These are phyloP conservation scores for Pyrus hybrid DNA, from an alignment of 331 rosid genomes.

Conservation along the genomic window DNA sequence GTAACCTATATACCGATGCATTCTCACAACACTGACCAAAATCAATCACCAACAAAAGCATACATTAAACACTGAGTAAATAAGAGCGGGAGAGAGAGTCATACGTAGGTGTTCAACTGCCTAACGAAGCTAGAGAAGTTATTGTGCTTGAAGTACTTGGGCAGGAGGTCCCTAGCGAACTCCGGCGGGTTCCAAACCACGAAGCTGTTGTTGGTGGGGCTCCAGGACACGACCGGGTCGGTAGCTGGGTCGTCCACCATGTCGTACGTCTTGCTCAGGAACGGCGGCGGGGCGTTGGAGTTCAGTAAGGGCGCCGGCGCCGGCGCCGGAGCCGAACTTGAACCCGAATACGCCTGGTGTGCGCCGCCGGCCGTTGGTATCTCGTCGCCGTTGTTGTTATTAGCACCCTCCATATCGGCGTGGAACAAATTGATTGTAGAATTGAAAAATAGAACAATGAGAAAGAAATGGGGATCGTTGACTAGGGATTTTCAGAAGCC, in stretches of 20 bases:
- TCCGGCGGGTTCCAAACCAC: conserved; percentile 98
- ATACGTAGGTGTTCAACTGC: conserved; percentile 88
- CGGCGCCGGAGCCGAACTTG: conserved; percentile 44
- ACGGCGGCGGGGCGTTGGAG: conserved; percentile 81
- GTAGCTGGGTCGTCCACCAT: conserved; percentile 86
- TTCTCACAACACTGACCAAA: neutral
- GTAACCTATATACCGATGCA: neutral
- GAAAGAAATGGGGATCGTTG: neutral
- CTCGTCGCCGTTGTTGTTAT: conserved; percentile 14
- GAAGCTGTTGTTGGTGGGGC: conserved; percentile 84
- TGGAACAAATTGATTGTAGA: neutral
- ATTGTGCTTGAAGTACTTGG: conserved; percentile 84
- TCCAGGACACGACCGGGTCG: conserved; percentile 84
- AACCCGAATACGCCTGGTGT: conserved; percentile 29
- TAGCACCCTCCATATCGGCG: conserved; percentile 34
- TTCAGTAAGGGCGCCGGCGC: conserved; percentile 57
- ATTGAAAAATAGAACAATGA: neutral
- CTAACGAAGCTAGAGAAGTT: conserved; percentile 92
- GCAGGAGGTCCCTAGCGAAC: conserved; percentile 90
- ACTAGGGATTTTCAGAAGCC: neutral
- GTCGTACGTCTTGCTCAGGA: conserved; percentile 90
- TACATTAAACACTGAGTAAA: neutral
- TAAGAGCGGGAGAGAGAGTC: neutral
- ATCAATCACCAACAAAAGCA: neutral
- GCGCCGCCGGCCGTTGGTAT: neutral